phyloP scores from a whole-genome alignment of 1,139 yeast genomes.

The Diutina catenulata region DNA sequence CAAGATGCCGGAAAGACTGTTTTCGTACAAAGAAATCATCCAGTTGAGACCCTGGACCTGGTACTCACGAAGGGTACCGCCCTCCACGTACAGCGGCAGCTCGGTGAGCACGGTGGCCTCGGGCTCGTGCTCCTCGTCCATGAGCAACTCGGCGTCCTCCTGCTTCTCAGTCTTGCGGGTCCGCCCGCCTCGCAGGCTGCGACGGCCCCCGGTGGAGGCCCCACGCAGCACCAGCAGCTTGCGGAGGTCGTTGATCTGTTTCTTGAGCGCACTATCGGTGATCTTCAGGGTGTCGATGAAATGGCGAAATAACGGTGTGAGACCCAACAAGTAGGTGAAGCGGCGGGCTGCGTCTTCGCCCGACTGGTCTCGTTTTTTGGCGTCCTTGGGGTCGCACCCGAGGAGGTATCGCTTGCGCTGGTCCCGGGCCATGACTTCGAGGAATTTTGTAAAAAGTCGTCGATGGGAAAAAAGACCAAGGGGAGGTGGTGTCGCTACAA shows the following conservation, averaged over 20 bases:
- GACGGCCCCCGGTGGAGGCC: background rate
- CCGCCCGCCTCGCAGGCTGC: constrained; percentile 9
- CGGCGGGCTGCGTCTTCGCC: constrained; percentile 61
- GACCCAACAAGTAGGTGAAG: constrained; percentile 69
- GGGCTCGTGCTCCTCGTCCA: constrained; percentile 34
- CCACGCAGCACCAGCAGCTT: background rate
- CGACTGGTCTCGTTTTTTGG: constrained; percentile 37
- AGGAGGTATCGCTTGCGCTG: constrained; percentile 8
- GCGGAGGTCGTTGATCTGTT: constrained; percentile 10
- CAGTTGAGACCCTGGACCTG: constrained; percentile 92
- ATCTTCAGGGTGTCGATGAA: constrained; percentile 77
- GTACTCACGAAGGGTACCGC: constrained; percentile 53
- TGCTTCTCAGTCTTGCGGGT: constrained; percentile 51
- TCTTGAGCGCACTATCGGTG: constrained; percentile 55
- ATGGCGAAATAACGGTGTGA: constrained; percentile 79
- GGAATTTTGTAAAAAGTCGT: background rate
- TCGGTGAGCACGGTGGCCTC: constrained; percentile 47
- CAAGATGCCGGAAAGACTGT: constrained; percentile 77
- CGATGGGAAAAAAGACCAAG: background rate
- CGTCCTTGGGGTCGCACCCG: constrained; percentile 37
- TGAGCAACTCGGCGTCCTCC: constrained; percentile 56
- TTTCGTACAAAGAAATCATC: constrained; percentile 74
- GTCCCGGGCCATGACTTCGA: background rate
- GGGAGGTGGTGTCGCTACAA: background rate
- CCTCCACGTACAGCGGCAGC: constrained; percentile 54